Base-by-base conservation (phyloP, 192 early-diverging fungal genomes). In the Borealophlyctis nickersoniae region DNA sequence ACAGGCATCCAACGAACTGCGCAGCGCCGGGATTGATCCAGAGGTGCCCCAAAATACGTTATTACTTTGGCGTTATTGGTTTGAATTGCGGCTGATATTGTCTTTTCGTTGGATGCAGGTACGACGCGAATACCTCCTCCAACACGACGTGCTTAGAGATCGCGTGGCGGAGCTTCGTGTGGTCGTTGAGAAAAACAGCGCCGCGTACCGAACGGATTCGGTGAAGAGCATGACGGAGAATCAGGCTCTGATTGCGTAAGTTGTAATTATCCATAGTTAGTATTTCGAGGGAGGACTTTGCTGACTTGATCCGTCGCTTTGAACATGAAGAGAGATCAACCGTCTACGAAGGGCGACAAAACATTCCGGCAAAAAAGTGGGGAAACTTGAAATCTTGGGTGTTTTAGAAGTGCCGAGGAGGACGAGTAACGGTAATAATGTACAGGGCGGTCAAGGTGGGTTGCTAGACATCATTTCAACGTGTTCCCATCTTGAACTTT, bases 161-260 rank as follows among this genome's bases (percentile, higher is more conserved):
- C 54, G 63, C 19, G 71, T 79, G 22, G 13, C 22, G 29, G 64
- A 39, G 27, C 49, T 79, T 27, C 36, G 73, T 27, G 49, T 49
- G 7, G 5, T 39, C 13, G 65, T 72, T 3, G 77, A 73, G 36
- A 49, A 39, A 22, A 77, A 69, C 34, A 49, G 50, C 30, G 51
- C 36, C n/a, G 56, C 63, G 51, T 82, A 67, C 56, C n/a, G 81
- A 1, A 26, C 49, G 33, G 81, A 79, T 65, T 73, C 62, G 1
- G 69, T 74, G n/a, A 54, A 66, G 5, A 66, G 28, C 16, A 75
- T 82, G 60, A 50, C 66, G 53, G 66, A 66, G 30, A 82, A 82
- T 65, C 72, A 78, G 63, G n/a, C 24, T 3, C 60, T 82, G 34
- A 73, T 81, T 28, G 66, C 65, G 75, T 79, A 61, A 4, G 29